Base-by-base conservation (phyloP, 257 asterid genomes). In the Lycium ferocissimum region DNA sequence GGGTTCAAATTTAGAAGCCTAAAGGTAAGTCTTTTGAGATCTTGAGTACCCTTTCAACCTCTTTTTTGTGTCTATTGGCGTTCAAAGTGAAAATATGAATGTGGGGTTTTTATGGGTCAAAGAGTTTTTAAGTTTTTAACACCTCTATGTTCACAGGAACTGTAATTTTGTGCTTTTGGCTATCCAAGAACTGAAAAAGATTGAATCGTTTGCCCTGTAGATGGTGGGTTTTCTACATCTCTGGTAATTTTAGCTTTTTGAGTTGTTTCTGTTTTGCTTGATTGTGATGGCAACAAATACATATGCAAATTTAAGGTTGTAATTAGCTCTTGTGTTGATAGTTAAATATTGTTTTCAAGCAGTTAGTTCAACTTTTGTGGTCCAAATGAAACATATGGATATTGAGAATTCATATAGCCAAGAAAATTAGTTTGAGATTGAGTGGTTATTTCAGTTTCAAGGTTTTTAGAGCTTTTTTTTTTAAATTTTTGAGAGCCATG, bases 1-100 rank as follows among this genome's bases (percentile, higher is more conserved):
- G 20, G 13, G 18, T 38, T 45, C 89, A 13, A 86, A 83, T 84
- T 83, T 45, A 61, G 62, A 11, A 20, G 12, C 33, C 53, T 49
- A 9, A 67, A 80, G 87, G 89, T 87, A 81, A 80, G 81, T 84
- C 62, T n/a, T 17, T 59, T 20, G 8, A 59, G 22, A n/a, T 17
- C 18, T 59, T 59, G 66, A 18, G 66, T 57, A 57, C 62, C 62
- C 14, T 59, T 18, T 26, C 33, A 26, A 26, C 33, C 33, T 26
- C 33, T 26, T 59, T 15, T 18, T 59, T 59, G n/a, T 56, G 66
- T 59, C 22, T 59, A 2, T 59, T 59, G 66, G 6, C 43, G 14
- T 57, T 13, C 15, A 49, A 38, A 18, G 15, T 6, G 7, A 20
- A 62, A 78, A n/a, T 20, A 17, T 73, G 79, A 49, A 78, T 35